A percentile compares a stretch with the other conserved stretches of the same genome.
These are phyloP conservation scores for Solanum aculeatissimum DNA, from an alignment of 305 asterid species.

Conservation along the genomic window DNA sequence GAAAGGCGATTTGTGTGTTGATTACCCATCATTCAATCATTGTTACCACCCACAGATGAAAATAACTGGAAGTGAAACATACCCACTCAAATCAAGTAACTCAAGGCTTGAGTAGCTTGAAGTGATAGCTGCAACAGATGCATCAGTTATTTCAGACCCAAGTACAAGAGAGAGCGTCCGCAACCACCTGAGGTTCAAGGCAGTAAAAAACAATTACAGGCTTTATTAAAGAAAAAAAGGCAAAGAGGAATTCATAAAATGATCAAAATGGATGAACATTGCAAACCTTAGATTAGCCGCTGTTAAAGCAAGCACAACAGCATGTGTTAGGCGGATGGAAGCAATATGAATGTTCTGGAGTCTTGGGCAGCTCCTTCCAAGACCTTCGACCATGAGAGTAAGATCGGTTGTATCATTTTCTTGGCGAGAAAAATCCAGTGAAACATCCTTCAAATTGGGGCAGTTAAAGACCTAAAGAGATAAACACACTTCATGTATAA, in stretches of 20 bases:
- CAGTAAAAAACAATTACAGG: background rate
- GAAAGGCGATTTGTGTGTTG: background rate
- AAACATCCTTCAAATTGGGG: slow-evolving; percentile 77
- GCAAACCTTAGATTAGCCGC: slow-evolving; percentile 78
- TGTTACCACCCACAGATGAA: background rate
- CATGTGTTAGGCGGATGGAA: slow-evolving; percentile 65
- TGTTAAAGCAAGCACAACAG: slow-evolving; percentile 72
- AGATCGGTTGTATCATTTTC: slow-evolving; percentile 77
- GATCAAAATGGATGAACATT: background rate
- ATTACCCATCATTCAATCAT: background rate
- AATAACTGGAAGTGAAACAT: slow-evolving; percentile 10
- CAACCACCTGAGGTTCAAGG: slow-evolving; percentile 40
- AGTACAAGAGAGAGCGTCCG: slow-evolving; percentile 93
- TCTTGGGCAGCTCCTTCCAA: slow-evolving; percentile 81
- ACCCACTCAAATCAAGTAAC: slow-evolving; percentile 99
- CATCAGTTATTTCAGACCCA: slow-evolving; percentile 91
- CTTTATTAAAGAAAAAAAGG: background rate
- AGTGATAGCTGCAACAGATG: slow-evolving; percentile 92
- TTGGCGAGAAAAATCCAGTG: slow-evolving; percentile 72
- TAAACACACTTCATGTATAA: background rate
- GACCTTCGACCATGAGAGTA: slow-evolving; percentile 37
- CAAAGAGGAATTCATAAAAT: background rate
- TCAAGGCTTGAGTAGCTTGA: slow-evolving; percentile 72
- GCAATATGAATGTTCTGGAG: slow-evolving; percentile 83
- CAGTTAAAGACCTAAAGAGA: slow-evolving; percentile 57